Evolutionary conservation across 163 green algal species (phyloP).

Genomic region (Chloromonas sp.): DNA sequence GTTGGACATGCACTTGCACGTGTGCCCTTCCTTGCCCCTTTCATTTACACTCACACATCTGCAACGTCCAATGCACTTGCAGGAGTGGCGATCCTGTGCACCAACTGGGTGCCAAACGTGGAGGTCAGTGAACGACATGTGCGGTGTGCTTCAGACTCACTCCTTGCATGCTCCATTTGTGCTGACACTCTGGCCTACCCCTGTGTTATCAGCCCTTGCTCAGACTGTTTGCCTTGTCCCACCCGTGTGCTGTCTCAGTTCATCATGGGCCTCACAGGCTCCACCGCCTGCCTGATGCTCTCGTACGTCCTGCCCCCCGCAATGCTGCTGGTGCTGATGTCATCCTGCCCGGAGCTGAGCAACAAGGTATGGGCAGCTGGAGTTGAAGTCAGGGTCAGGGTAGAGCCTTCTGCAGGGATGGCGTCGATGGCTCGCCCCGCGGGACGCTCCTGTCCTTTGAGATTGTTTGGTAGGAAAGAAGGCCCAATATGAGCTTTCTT

Average conservation of each 20-base stretch:
- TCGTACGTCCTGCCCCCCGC: conserved; percentile 69
- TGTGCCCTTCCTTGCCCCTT: no score
- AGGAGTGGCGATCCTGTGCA: conserved; percentile 31
- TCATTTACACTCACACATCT: no score
- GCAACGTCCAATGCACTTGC: not conserved
- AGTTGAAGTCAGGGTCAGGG: no score
- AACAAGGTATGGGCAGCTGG: not conserved
- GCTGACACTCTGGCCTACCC: not conserved
- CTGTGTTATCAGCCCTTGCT: not conserved
- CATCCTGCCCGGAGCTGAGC: not conserved
- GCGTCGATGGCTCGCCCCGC: no score
- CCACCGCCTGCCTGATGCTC: conserved; percentile 65
- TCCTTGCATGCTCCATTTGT: not conserved
- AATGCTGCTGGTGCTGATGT: conserved; percentile 19
- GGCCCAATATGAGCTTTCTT: no score
- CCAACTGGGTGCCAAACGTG: conserved; percentile 69
- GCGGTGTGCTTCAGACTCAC: not conserved
- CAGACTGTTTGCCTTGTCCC: not conserved
- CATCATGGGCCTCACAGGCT: conserved; percentile 50
- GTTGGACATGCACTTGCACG: no score
- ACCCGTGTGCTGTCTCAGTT: conserved; percentile 1
- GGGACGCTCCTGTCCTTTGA: no score
- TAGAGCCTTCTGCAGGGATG: no score
- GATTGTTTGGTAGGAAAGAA: no score
- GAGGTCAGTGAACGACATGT: conserved; percentile 62